Evolutionary conservation across 768 basidiomycete species (phyloP), one percentile per base, ranked within the genome.

Genomic region (Russula earlei): DNA sequence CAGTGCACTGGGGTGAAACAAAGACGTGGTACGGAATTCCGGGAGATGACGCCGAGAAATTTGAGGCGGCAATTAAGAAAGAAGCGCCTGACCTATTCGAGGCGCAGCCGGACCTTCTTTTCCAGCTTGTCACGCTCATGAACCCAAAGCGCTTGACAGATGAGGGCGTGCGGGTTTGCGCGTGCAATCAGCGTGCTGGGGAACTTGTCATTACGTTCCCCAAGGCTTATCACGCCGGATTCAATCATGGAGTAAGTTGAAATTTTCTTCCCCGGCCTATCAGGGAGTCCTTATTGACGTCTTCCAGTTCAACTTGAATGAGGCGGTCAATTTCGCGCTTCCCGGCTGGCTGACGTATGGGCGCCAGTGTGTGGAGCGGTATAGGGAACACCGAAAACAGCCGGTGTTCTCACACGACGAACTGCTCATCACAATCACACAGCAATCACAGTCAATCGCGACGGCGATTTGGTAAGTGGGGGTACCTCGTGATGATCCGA

Each of bases 1-100:
- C 61, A 94, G 92, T 95, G 87, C 93, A 97, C 68, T 97, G 92
- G 91, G 96, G 96, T 27, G 95, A 96, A 68, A 95, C 95, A 33
- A 99, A 99, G 76, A 99, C 95, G 0, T 99, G 96, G 96, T 99
- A 99, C 70, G 94, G 94, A 48, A 87, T 98, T 41, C 95, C 96
- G 7, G 95, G 89, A n/a, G 81, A 83, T 48, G 90, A 96, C 64
- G 93, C 94, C 25, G 91, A 90, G 62, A 91, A 91, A 69, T 97
- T 99, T 66, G 96, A 99, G 71, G 84, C 87, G 27, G 95, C 95
- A 24, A 96, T 99, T 69, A 86, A 85, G 71, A 78, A 79, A 52
- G 94, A 97, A 70, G 96, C 96, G 22, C 96, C 96, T 14, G 96
- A 99, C 69, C 80, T 99, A 20, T 99, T 99, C 67, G 92, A 97